These are phyloP conservation scores for Phytophthora fragariaefolia DNA, from an alignment of 352 stramenopile species.

Conservation along the genomic window DNA sequence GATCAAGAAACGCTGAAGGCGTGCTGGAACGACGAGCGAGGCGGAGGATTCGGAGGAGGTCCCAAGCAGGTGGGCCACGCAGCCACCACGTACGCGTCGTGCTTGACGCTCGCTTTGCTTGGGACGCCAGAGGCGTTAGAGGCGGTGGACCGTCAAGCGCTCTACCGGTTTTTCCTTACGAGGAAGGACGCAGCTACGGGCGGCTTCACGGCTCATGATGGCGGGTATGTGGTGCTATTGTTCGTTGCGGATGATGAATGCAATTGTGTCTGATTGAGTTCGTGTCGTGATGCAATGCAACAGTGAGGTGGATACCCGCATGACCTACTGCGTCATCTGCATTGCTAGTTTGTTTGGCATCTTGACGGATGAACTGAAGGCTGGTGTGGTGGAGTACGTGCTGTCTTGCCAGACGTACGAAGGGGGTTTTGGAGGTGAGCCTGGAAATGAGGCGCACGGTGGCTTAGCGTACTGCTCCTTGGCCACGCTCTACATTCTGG, in stretches of 20 bases:
- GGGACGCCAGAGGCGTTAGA: conserved; percentile 82
- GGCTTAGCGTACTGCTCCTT: conserved; percentile 98
- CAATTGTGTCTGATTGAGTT: background rate
- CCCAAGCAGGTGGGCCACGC: conserved; percentile 89
- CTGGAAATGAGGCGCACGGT: conserved; percentile 96
- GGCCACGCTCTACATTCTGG: conserved; percentile 93
- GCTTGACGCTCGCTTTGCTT: conserved; percentile 93
- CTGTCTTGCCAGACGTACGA: conserved; percentile 97
- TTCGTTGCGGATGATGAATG: background rate
- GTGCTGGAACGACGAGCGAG: conserved; percentile 61
- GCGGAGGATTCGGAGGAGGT: conserved; percentile 95
- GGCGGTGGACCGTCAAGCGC: conserved; percentile 74
- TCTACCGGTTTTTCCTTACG: conserved; percentile 92
- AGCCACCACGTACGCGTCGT: conserved; percentile 95
- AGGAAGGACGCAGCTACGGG: conserved; percentile 86
- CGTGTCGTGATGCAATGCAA: background rate
- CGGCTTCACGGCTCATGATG: conserved; percentile 97
- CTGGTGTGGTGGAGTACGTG: conserved; percentile 82
- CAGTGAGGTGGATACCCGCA: conserved; percentile 95
- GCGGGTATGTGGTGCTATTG: conserved; percentile 70
- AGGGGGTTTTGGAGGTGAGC: conserved; percentile 94
- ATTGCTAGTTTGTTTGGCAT: conserved; percentile 94
- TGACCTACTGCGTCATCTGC: conserved; percentile 97
- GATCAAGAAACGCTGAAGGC: conserved; percentile 62
- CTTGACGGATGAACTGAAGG: conserved; percentile 87